These are phyloP conservation scores for Coemansia sp. DNA, from an alignment of 192 early-diverging fungal species.

Conservation along the genomic window DNA sequence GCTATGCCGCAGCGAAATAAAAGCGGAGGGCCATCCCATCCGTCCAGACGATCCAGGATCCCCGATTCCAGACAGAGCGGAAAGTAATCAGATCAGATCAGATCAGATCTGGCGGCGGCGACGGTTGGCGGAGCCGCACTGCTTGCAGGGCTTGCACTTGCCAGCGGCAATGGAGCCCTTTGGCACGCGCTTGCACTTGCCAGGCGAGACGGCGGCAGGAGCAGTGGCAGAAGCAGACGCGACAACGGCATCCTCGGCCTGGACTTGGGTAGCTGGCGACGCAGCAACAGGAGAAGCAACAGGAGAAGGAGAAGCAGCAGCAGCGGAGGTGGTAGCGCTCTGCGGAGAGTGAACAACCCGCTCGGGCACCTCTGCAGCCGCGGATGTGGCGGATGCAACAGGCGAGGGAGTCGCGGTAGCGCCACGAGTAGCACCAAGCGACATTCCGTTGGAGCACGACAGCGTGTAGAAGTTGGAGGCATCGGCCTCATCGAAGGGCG, in stretches of 20 bases:
- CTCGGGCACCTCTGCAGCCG: background rate
- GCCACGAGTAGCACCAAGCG: conserved; percentile 21
- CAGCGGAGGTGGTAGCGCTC: background rate
- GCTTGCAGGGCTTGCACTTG: conserved; percentile 57
- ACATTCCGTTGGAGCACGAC: conserved; percentile 26
- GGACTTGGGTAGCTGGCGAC: background rate
- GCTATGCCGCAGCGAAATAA: too few relatives aligned
- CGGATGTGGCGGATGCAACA: background rate
- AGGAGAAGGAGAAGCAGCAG: background rate
- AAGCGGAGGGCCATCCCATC: too few relatives aligned
- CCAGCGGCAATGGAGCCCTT: conserved; percentile 56
- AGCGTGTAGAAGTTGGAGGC: conserved; percentile 29
- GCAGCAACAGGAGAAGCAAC: background rate
- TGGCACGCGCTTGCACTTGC: conserved; percentile 54
- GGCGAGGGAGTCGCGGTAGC: background rate
- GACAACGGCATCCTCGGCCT: background rate
- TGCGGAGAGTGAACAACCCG: conserved; percentile 17
- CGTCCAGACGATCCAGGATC: too few relatives aligned
- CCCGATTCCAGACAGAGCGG: too few relatives aligned
- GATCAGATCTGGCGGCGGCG: conserved; percentile 27
- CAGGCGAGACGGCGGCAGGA: conserved; percentile 15
- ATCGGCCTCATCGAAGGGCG: conserved; percentile 29
- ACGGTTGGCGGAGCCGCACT: conserved; percentile 34
- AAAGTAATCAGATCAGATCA: too few relatives aligned
- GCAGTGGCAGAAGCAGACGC: background rate